phyloP scores from a whole-genome alignment of 2,329 filamentous ascomycete genomes.

The Aspergillus phoenicis region DNA sequence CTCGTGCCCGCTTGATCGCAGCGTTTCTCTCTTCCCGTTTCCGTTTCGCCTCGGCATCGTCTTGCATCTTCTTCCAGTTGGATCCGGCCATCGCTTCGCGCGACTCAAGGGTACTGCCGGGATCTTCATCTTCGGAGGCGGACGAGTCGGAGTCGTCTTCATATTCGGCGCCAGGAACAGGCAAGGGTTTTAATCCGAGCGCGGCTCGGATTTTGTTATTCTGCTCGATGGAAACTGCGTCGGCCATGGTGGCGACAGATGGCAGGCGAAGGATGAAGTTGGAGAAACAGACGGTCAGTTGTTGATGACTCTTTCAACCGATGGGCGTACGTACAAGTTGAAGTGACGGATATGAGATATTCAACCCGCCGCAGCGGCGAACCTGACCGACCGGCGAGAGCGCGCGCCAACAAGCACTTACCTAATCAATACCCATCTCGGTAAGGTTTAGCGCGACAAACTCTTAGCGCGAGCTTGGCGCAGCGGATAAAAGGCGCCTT shows the following conservation, averaged over 20 bases:
- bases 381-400: neutral
- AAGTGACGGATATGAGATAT: neutral
- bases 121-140: constrained; percentile 64
- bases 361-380: too few relatives aligned
- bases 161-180: constrained; percentile 68
- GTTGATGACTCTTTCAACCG: neutral
- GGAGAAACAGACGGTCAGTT: neutral
- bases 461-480: constrained; percentile 32
- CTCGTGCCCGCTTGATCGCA: constrained; percentile 83
- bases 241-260: constrained; percentile 44
- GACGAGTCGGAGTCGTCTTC: constrained; percentile 47
- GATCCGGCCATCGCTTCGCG: constrained; percentile 44
- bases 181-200: constrained; percentile 86
- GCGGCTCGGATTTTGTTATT: constrained; percentile 88
- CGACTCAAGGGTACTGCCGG: constrained; percentile 80
- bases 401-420: constrained; percentile 13
- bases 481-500: constrained; percentile 32
- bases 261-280: neutral
- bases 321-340: neutral
- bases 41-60: constrained; percentile 71
- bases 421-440: constrained; percentile 20
- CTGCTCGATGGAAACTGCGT: constrained; percentile 79
- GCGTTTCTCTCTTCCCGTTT: constrained; percentile 79
- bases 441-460: constrained; percentile 26
- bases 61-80: constrained; percentile 62